phyloP scores from a whole-genome alignment of 257 asterid genomes.

The Nicotiana noctiflora region DNA sequence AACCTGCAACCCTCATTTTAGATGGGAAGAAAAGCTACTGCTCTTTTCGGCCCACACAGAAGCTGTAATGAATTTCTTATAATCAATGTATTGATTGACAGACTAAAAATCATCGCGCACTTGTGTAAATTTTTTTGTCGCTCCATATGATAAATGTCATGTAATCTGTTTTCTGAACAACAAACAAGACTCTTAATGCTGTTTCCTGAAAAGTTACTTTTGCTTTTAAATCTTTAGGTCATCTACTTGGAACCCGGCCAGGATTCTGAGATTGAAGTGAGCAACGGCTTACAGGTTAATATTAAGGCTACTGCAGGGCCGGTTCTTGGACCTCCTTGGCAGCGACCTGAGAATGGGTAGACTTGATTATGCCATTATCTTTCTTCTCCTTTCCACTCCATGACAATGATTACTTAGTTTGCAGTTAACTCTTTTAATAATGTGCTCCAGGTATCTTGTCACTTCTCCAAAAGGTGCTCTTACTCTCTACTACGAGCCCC shows the following conservation, averaged over 20 bases:
- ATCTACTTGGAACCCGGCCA: conserved; percentile 83
- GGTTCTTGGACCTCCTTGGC: conserved; percentile 96
- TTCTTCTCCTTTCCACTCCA: neutral
- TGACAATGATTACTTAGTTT: neutral
- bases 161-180: neutral
- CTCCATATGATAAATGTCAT: neutral
- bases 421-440: neutral
- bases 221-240: conserved; percentile 35
- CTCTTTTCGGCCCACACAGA: neutral
- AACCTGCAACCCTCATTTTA: neutral
- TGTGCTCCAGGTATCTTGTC: conserved; percentile 59
- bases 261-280: conserved; percentile 36
- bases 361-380: neutral
- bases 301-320: conserved; percentile 89
- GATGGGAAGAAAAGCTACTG: neutral
- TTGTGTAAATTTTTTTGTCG: neutral
- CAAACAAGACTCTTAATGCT: neutral
- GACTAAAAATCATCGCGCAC: neutral
- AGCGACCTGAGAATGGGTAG: conserved; percentile 94
- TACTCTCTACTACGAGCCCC: conserved; percentile 80
- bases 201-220: neutral
- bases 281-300: conserved; percentile 40
- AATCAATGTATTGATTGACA: neutral
- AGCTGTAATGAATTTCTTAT: neutral
- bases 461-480: conserved; percentile 47